Conservation (phyloP, 768 basidiomycete species). For the Tricholoma sp. region DNA sequence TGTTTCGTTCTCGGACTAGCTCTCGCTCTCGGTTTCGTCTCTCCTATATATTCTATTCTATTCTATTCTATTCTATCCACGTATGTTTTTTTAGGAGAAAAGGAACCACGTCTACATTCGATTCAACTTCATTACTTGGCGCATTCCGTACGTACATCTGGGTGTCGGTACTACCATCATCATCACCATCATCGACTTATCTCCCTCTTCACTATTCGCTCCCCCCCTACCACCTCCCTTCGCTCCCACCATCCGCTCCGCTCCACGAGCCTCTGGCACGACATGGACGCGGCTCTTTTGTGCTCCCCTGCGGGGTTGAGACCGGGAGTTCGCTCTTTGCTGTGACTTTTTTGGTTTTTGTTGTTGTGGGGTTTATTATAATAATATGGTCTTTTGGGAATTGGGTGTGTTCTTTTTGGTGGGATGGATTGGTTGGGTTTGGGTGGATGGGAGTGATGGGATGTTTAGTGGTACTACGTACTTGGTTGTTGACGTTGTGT, state of each 20-base stretch:
- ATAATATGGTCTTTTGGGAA: background rate
- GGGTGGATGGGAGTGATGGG: background rate
- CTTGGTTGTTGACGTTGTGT: too few species aligned
- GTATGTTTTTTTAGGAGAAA: too few species aligned
- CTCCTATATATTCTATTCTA: too few species aligned
- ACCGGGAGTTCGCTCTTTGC: background rate
- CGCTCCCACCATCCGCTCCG: background rate
- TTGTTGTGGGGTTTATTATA: too few species aligned
- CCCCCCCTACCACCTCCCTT: background rate
- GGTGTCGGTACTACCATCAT: too few species aligned
- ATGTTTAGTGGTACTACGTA: too few species aligned
- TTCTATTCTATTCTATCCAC: too few species aligned
- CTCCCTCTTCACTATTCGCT: background rate
- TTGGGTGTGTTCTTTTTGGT: background rate
- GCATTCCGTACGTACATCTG: too few species aligned
- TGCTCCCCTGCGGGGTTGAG: conserved; percentile 6
- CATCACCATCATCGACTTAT: background rate
- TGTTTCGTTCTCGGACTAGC: too few species aligned
- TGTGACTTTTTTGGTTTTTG: background rate
- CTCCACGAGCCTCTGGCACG: background rate
- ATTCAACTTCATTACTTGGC: too few species aligned
- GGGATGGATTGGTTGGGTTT: background rate
- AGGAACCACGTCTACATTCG: too few species aligned
- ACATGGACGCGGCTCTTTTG: background rate
- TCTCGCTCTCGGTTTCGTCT: too few species aligned